Conservation (phyloP, 306 rosid species). For the Vigna angularis region DNA sequence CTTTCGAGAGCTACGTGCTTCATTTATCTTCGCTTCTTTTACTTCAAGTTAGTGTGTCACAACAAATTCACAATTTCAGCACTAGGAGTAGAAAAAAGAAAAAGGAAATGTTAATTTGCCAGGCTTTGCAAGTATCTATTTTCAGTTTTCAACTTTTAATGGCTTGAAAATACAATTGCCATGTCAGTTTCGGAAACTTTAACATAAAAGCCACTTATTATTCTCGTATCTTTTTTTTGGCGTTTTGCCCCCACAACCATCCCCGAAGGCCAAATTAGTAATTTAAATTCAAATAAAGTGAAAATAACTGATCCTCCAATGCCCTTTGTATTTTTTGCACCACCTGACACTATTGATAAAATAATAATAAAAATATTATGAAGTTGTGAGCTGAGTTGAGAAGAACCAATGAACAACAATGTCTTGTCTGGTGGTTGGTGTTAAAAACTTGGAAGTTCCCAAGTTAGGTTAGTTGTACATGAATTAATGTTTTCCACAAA, state of each 20-base stretch:
- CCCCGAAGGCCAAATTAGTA: slow-evolving; percentile 38
- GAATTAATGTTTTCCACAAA: background rate
- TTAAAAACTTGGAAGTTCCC: slow-evolving; percentile 31
- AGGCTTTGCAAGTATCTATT: background rate
- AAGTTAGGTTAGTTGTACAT: background rate
- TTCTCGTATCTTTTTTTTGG: slow-evolving; percentile 9
- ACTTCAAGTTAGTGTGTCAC: background rate
- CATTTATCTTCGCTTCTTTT: background rate
- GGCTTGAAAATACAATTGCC: slow-evolving; percentile 14
- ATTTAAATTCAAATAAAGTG: slow-evolving; percentile 27
- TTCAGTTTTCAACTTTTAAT: slow-evolving; percentile 34
- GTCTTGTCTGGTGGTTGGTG: slow-evolving; percentile 27
- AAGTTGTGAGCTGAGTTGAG: slow-evolving; percentile 5
- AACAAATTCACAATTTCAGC: slow-evolving; percentile 21
- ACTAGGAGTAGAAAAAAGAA: background rate
- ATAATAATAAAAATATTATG: background rate
- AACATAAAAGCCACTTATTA: slow-evolving; percentile 20
- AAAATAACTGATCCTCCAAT: slow-evolving; percentile 44
- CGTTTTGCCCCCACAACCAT: slow-evolving; percentile 30
- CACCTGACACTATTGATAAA: background rate
- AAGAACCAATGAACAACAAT: slow-evolving; percentile 37
- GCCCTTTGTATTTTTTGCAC: slow-evolving; percentile 37
- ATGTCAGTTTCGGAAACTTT: slow-evolving; percentile 46
- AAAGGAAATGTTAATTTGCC: background rate
- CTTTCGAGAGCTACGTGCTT: background rate